Conservation (phyloP, 345 rosid species). For the Arabis alpina region DNA sequence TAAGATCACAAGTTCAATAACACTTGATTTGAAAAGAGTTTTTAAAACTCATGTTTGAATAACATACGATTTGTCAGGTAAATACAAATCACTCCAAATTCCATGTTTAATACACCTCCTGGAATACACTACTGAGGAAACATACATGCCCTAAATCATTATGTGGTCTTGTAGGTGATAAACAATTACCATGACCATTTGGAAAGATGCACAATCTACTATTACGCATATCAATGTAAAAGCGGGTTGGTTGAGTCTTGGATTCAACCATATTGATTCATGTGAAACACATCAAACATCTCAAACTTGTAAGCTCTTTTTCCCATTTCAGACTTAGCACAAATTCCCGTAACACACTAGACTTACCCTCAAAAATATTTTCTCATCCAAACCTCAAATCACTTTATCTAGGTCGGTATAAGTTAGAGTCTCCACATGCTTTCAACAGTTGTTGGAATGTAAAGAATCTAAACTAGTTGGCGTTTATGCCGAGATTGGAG, state of each 20-base stretch:
- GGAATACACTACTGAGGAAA: no score
- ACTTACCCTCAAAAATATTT: background rate
- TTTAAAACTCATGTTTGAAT: no score
- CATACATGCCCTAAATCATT: background rate
- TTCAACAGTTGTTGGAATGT: no score
- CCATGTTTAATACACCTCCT: no score
- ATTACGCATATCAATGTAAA: background rate
- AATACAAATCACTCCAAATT: no score
- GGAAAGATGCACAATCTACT: slow-evolving; percentile 11
- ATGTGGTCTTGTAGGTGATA: background rate
- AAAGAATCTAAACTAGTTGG: no score
- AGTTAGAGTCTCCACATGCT: background rate
- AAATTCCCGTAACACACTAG: background rate
- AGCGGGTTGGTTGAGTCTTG: background rate
- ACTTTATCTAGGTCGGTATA: background rate
- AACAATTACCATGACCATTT: background rate
- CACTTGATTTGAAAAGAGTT: no score
- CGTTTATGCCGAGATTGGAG: no score
- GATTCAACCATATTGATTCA: slow-evolving; percentile 6
- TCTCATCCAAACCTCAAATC: background rate
- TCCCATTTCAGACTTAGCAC: no score
- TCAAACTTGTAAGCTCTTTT: background rate
- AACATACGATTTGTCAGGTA: no score
- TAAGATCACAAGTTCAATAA: no score
- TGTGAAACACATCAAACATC: background rate